These are phyloP conservation scores for Flaveria floridana DNA, from an alignment of 140 eudicot genomes.

Conservation along the genomic window DNA sequence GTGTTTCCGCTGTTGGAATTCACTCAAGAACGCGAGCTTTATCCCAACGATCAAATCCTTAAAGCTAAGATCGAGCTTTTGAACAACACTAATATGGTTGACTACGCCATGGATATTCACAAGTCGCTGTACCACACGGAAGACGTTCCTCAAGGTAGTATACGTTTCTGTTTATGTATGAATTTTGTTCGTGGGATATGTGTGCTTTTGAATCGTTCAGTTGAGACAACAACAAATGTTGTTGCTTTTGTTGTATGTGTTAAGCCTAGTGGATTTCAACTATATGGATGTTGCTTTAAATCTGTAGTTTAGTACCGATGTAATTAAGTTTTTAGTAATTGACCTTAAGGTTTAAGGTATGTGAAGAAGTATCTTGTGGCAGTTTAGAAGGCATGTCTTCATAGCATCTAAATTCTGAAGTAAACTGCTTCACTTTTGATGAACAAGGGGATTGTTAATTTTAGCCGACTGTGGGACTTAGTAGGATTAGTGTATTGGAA, in stretches of 20 bases:
- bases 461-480: not conserved
- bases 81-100: constrained; percentile 96
- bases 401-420: not conserved
- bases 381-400: not conserved
- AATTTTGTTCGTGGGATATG: not conserved
- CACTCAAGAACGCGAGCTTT: constrained; percentile 70
- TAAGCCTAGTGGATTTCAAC: not conserved
- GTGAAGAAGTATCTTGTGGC: not conserved
- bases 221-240: constrained; percentile 5
- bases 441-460: not conserved
- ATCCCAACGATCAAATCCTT: constrained; percentile 68
- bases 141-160: constrained; percentile 87
- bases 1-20: constrained; percentile 91
- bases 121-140: constrained; percentile 86
- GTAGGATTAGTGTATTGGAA: not conserved
- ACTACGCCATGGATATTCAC: constrained; percentile 97
- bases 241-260: not conserved
- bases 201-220: not conserved
- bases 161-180: not conserved
- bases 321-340: not conserved
- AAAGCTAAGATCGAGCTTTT: constrained; percentile 90
- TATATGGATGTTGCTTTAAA: not conserved
- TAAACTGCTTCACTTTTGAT: not conserved
- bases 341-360: not conserved
- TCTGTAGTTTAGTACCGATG: not conserved